Base-by-base conservation (phyloP, 257 asterid genomes). In the Petrea volubilis region DNA sequence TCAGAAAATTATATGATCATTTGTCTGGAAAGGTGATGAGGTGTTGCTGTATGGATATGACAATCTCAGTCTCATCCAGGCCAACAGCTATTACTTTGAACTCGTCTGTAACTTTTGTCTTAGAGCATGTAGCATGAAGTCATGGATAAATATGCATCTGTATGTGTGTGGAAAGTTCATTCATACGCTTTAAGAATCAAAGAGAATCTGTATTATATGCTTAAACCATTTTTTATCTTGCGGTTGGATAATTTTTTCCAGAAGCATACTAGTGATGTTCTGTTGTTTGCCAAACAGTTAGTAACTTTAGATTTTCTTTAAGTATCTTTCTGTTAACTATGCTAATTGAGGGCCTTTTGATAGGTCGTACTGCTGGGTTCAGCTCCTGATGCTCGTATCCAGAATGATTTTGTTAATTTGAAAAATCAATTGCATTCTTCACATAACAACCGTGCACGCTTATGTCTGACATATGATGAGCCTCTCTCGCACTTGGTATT, bases 401-500 rank as follows among this genome's bases (percentile, higher is more conserved):
- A 95, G 84, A 84, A 83, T 51, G 98, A 95, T 17, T 95, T 95
- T 80, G 90, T 90, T 44, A 84, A 90, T 77, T 77, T 95, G 91
- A 91, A 96, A 66, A 92, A 90, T 78, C 88, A 95, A 31, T 83
- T 95, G 83, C 98, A 84, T 78, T 87, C 94, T 67, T 81, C 87
- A 33, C 78, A 87, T 79, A 73, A 72, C 78, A 94, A 88, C 68
- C 84, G 91, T 20, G 97, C 99, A 58, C 97, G 94, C 67, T 86
- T 95, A 25, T 84, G 96, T 79, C 88, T 92, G 76, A 73, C 94
- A 78, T 95, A 92, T 67, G 99, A 95, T 38, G 99, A 95, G 84
- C 99, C 99, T 60, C 96, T 95, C 67, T 95, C 99, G 18, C 99
- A 95, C 88, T 85, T 95, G 98, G 99, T 95, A 88, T 57, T 63